phyloP scores from a whole-genome alignment of 2,329 filamentous ascomycete genomes.

The Scopulariopsis brevicaulis region DNA sequence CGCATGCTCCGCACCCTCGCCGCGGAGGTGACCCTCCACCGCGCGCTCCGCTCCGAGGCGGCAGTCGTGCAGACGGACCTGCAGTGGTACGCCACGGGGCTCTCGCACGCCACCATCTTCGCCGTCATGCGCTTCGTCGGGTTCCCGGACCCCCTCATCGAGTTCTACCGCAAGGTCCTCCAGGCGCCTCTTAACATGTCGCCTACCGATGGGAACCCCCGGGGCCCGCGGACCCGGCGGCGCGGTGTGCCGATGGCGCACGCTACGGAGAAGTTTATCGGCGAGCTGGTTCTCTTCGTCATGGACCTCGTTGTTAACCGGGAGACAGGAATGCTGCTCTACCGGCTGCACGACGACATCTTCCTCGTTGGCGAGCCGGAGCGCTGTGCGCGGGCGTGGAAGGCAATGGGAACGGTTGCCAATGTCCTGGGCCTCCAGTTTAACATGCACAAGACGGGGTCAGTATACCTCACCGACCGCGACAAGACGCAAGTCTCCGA shows the following conservation, averaged over 20 bases:
- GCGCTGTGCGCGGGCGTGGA: conserved; percentile 45
- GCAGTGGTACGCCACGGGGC: conserved; percentile 25
- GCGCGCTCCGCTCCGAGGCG: conserved; percentile 28
- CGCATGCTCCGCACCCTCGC: conserved; percentile 32
- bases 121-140: conserved; percentile 46
- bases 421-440: conserved; percentile 43
- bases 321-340: conserved; percentile 37
- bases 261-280: conserved; percentile 44
- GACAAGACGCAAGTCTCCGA: conserved; percentile 1
- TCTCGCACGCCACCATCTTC: conserved; percentile 47
- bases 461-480: conserved; percentile 25
- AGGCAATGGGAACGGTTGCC: conserved; percentile 41
- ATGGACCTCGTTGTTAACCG: conserved; percentile 55
- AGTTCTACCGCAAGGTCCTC: conserved; percentile 48
- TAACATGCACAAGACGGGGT: conserved; percentile 39
- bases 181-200: conserved; percentile 46
- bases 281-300: conserved; percentile 50
- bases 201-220: conserved; percentile 35
- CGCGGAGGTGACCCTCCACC: conserved; percentile 32
- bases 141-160: conserved; percentile 40
- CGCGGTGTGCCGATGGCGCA: conserved; percentile 52
- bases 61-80: conserved; percentile 34
- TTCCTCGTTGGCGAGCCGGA: conserved; percentile 49
- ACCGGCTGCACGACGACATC: conserved; percentile 53
- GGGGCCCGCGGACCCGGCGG: conserved; percentile 29